Conservation (phyloP, 2,329 filamentous ascomycete genomes). For the Coccinonectria pachysandricola region DNA sequence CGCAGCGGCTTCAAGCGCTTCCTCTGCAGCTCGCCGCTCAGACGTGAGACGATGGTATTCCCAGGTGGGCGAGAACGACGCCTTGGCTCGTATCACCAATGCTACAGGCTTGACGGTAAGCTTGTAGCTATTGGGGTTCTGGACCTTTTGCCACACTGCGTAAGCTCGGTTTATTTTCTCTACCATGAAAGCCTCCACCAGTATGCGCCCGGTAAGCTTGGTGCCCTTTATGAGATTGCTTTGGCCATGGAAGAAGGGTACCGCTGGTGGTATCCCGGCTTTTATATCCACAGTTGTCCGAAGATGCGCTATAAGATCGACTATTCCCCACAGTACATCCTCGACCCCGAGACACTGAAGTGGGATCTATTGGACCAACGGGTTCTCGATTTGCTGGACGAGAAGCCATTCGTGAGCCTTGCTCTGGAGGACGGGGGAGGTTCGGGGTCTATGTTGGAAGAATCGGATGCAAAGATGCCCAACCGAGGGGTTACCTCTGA, state of each 20-base stretch:
- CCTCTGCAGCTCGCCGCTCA: constrained; percentile 61
- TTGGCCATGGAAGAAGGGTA: constrained; percentile 61
- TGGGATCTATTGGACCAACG: constrained; percentile 52
- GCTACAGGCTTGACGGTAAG: constrained; percentile 66
- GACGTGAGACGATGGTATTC: constrained; percentile 30
- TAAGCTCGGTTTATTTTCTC: constrained; percentile 76
- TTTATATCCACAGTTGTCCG: constrained; percentile 69
- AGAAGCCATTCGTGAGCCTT: constrained; percentile 45
- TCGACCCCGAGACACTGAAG: constrained; percentile 54
- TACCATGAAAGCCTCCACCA: constrained; percentile 66
- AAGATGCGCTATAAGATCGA: constrained; percentile 85
- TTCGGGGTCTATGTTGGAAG: not conserved
- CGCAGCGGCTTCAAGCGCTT: constrained; percentile 57
- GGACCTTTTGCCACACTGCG: constrained; percentile 64
- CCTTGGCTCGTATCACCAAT: constrained; percentile 71
- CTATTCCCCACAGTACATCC: constrained; percentile 62
- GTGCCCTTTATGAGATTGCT: constrained; percentile 62
- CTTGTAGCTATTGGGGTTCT: constrained; percentile 68
- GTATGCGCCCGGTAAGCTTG: constrained; percentile 64
- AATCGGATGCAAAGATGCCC: constrained; percentile 1
- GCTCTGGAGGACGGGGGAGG: constrained; percentile 22
- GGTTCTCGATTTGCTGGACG: constrained; percentile 39
- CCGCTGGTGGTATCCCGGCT: constrained; percentile 69
- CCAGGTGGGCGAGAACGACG: constrained; percentile 41
- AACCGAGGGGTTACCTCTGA: no score